These are phyloP conservation scores for Chlorella sp. DNA, from an alignment of 139 green algal genomes.

Conservation along the genomic window DNA sequence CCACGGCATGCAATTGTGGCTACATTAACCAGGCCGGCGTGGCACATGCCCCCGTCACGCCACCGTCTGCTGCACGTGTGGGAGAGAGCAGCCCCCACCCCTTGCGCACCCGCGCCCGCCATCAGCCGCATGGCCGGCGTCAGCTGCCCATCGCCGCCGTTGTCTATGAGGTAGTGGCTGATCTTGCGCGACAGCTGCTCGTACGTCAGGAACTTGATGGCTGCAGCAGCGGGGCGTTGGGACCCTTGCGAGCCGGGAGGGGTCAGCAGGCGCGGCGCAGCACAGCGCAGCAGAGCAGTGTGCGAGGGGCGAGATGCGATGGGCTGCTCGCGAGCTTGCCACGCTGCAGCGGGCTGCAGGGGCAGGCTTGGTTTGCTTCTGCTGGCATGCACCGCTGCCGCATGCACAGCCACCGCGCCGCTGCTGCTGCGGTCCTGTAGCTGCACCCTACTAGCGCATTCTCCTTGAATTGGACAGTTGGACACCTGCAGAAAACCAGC, in stretches of 20 bases:
- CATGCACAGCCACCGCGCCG: no score
- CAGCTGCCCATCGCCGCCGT: slow-evolving; percentile 84
- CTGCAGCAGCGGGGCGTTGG: slow-evolving; percentile 30
- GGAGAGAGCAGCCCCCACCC: background rate
- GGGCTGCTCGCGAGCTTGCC: no score
- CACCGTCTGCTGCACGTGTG: background rate
- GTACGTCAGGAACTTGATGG: slow-evolving; percentile 98
- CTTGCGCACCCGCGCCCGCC: slow-evolving; percentile 79
- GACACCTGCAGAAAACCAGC: no score
- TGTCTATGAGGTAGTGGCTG: slow-evolving; percentile 67
- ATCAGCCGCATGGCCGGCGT: slow-evolving; percentile 86
- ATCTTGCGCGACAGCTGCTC: slow-evolving; percentile 81
- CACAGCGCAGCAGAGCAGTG: background rate
- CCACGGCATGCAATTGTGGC: no score
- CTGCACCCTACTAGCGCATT: no score
- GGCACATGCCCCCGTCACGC: no score
- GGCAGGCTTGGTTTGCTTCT: no score
- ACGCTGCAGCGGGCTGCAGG: no score
- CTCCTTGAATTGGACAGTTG: no score
- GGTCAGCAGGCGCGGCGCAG: background rate
- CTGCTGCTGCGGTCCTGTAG: background rate
- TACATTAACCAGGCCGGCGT: no score
- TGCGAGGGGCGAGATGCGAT: background rate
- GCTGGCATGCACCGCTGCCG: no score
- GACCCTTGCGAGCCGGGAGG: background rate